Conservation (phyloP, 306 rosid genomes). For the Begonia peltatifolia region DNA sequence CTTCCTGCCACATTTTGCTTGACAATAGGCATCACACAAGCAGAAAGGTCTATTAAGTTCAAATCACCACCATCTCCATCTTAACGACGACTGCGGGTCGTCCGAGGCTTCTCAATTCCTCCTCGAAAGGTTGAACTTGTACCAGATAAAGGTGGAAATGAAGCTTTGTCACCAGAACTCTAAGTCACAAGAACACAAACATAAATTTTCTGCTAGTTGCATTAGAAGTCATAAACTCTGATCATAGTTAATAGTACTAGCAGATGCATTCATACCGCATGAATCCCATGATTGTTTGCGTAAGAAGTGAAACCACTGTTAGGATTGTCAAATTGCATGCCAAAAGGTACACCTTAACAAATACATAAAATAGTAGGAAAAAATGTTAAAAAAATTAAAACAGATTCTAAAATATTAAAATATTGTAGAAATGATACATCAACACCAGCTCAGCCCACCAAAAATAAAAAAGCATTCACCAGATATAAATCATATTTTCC, state of each 20-base stretch:
- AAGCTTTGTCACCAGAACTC: conserved; percentile 48
- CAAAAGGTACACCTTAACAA: conserved; percentile 53
- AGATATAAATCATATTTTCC: too few species aligned
- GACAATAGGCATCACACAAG: conserved; percentile 17
- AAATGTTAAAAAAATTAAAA: conserved; percentile 9
- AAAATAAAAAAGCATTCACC: too few species aligned
- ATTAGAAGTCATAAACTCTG: neutral
- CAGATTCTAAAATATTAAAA: too few species aligned
- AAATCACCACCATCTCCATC: conserved; percentile 14
- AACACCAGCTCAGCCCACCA: too few species aligned
- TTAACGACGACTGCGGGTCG: conserved; percentile 38
- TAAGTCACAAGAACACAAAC: conserved; percentile 16
- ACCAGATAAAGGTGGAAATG: conserved; percentile 33
- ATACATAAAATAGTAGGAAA: conserved; percentile 1
- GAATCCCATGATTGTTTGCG: conserved; percentile 55
- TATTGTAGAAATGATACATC: too few species aligned
- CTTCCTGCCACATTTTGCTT: conserved; percentile 13
- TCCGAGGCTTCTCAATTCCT: conserved; percentile 55
- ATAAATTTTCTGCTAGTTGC: conserved; percentile 3
- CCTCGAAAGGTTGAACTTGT: conserved; percentile 50
- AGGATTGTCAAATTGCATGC: conserved; percentile 40
- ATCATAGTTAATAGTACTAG: neutral
- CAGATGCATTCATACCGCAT: conserved; percentile 31
- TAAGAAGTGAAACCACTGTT: conserved; percentile 44
- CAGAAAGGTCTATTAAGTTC: conserved; percentile 15